A percentile compares a stretch with the other conserved stretches of the same genome.
Evolutionary conservation across 1,139 yeast genomes (phyloP).

Genomic region (Candida sanyaensis): DNA sequence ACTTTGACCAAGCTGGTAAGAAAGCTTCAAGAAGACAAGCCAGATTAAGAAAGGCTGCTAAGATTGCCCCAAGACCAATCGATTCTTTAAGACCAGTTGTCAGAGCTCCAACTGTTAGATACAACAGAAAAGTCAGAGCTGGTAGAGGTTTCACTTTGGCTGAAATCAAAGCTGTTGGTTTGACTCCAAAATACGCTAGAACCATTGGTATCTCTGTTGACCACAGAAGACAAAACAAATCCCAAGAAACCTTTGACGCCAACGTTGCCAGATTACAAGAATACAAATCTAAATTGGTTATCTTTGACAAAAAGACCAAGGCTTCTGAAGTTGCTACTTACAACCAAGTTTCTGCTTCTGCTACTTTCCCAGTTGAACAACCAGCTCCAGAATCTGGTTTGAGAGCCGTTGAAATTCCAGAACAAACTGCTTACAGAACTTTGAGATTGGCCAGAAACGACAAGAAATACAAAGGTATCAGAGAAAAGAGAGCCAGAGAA

Average conservation of each 20-base stretch:
- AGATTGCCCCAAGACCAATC: slow-evolving; percentile 96
- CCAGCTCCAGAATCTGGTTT: slow-evolving; percentile 70
- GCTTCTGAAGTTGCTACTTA: slow-evolving; percentile 70
- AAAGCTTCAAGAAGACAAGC: slow-evolving; percentile 95
- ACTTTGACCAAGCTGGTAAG: slow-evolving; percentile 99
- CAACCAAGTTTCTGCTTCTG: slow-evolving; percentile 76
- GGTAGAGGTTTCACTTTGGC: slow-evolving; percentile 99
- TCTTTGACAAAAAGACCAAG: slow-evolving; percentile 86
- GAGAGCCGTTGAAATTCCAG: slow-evolving; percentile 87
- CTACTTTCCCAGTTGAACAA: slow-evolving; percentile 92
- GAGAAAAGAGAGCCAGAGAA: slow-evolving; percentile 96
- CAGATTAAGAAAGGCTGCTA: slow-evolving; percentile 93
- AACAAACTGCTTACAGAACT: slow-evolving; percentile 92
- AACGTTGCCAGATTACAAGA: slow-evolving; percentile 97
- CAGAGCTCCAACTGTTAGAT: slow-evolving; percentile 97
- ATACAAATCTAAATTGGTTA: slow-evolving; percentile 93
- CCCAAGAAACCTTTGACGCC: slow-evolving; percentile 90
- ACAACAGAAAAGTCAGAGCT: slow-evolving; percentile 99
- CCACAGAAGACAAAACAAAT: slow-evolving; percentile 99
- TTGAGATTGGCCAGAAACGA: slow-evolving; percentile 94
- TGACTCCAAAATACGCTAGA: slow-evolving; percentile 94
- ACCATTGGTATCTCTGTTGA: slow-evolving; percentile 98
- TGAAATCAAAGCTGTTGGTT: slow-evolving; percentile 98
- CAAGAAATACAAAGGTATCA: slow-evolving; percentile 91
- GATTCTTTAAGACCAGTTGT: slow-evolving; percentile 97